Conservation (phyloP, 2,329 filamentous ascomycete species). For the Aspergillus sp. region DNA sequence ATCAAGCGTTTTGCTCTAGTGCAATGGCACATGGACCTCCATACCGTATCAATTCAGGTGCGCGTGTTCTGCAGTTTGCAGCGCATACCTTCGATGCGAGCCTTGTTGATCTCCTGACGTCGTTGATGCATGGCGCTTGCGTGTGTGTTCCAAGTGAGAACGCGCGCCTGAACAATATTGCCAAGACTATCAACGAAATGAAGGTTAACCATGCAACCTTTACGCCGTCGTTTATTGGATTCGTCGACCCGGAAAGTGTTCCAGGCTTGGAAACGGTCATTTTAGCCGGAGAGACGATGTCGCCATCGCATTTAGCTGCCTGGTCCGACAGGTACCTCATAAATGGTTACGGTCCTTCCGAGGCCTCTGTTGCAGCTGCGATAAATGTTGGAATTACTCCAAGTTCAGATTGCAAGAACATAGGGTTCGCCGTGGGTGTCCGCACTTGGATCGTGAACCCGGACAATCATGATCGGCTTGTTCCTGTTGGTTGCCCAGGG, state of each 20-base stretch:
- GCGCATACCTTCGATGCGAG: constrained; percentile 49
- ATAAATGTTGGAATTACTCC: constrained; percentile 24
- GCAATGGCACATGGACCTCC: constrained; percentile 45
- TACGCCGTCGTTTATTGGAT: constrained; percentile 49
- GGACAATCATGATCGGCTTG: constrained; percentile 28
- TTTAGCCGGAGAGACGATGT: constrained; percentile 43
- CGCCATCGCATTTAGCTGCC: constrained; percentile 27
- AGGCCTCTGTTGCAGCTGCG: constrained; percentile 28
- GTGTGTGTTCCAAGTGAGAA: constrained; percentile 48
- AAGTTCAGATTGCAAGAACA: constrained; percentile 24
- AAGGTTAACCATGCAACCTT: constrained; percentile 47
- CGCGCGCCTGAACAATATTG: constrained; percentile 42
- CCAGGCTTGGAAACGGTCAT: constrained; percentile 34
- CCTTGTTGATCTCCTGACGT: constrained; percentile 45
- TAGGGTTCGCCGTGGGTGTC: constrained; percentile 26
- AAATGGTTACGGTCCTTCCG: constrained; percentile 38
- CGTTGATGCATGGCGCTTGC: constrained; percentile 48
- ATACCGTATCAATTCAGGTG: constrained; percentile 40
- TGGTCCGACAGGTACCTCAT: constrained; percentile 31
- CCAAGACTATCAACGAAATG: constrained; percentile 44
- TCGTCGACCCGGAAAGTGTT: constrained; percentile 36
- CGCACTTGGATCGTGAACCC: constrained; percentile 33
- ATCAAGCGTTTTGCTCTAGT: constrained; percentile 49
- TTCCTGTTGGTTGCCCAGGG: constrained; percentile 33
- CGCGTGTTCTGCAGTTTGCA: constrained; percentile 50